Evolutionary conservation across 2,329 filamentous ascomycete species (phyloP).

Genomic region (Pestalotiopsis sp.): DNA sequence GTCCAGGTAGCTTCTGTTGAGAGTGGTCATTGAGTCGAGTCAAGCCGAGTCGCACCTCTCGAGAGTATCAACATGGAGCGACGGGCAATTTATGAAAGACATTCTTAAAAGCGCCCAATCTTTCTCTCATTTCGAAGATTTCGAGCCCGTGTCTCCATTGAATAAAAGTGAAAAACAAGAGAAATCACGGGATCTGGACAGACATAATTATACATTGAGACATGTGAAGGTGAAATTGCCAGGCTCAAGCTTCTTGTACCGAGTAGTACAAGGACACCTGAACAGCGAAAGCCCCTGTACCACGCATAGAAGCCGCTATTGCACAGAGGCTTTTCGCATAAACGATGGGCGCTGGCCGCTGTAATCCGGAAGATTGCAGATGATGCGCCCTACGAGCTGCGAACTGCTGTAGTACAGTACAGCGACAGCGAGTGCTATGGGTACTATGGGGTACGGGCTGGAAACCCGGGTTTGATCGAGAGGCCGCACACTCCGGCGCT

Average conservation of each 20-base stretch:
- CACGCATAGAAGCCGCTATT: neutral
- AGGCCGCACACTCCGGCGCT: conserved; percentile 7
- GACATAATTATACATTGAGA: neutral
- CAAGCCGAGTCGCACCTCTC: neutral
- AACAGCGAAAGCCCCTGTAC: neutral
- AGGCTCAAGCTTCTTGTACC: neutral
- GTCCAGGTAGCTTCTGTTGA: neutral
- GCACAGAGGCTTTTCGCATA: neutral
- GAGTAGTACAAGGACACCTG: no score
- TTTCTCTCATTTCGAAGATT: neutral
- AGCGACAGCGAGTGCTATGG: neutral
- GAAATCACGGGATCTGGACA: neutral
- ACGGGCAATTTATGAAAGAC: neutral
- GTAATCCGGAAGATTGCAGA: neutral
- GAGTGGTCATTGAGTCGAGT: neutral
- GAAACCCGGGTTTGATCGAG: conserved; percentile 18
- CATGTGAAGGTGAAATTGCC: neutral
- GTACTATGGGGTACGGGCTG: neutral
- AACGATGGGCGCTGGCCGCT: neutral
- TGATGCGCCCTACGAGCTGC: neutral
- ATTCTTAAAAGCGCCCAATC: neutral
- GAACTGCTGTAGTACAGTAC: neutral
- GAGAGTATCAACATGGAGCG: neutral
- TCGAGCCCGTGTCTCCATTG: neutral
- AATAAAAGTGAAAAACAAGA: neutral